phyloP scores from a whole-genome alignment of 1,139 yeast species.

The Suhomyces panamericanus region DNA sequence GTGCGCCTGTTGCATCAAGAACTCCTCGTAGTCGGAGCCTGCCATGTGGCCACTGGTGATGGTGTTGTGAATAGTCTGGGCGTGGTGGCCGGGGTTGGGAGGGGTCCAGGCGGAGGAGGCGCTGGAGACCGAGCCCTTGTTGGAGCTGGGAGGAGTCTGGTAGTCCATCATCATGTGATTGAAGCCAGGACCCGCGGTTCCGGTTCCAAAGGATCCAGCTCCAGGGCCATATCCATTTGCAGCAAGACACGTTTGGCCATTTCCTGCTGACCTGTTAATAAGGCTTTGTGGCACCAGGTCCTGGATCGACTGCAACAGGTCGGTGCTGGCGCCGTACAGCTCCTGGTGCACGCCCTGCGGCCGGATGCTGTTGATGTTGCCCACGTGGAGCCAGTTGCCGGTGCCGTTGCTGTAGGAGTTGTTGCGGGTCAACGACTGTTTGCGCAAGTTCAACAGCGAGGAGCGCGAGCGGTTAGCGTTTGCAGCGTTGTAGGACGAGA shows the following conservation, averaged over 20 bases:
- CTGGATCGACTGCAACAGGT: conserved; percentile 47
- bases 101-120: conserved; percentile 17
- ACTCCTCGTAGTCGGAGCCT: conserved; percentile 27
- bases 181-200: conserved; percentile 18
- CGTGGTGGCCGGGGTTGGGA: conserved; percentile 11
- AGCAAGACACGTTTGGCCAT: too few species aligned
- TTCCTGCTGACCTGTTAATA: conserved; percentile 33
- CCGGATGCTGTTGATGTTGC: conserved; percentile 41
- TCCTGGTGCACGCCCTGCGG: conserved; percentile 24
- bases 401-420: conserved; percentile 39
- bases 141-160: conserved; percentile 46
- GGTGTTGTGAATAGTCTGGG: conserved; percentile 19
- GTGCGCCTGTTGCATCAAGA: conserved; percentile 18
- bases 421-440: conserved; percentile 48
- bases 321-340: conserved; percentile 36
- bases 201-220: too few species aligned
- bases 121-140: conserved; percentile 34
- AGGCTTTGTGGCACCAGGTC: conserved; percentile 47
- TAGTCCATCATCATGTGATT: conserved; percentile 44
- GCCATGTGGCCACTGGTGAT: conserved; percentile 17
- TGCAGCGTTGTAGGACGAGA: conserved; percentile 27
- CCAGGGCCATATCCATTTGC: too few species aligned
- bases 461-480: conserved; percentile 24
- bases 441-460: conserved; percentile 36
- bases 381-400: conserved; percentile 49